Evolutionary conservation across 2,329 filamentous ascomycete genomes (phyloP), one percentile per base, ranked within the genome.

Genomic region (Pseudonectria buxi): DNA sequence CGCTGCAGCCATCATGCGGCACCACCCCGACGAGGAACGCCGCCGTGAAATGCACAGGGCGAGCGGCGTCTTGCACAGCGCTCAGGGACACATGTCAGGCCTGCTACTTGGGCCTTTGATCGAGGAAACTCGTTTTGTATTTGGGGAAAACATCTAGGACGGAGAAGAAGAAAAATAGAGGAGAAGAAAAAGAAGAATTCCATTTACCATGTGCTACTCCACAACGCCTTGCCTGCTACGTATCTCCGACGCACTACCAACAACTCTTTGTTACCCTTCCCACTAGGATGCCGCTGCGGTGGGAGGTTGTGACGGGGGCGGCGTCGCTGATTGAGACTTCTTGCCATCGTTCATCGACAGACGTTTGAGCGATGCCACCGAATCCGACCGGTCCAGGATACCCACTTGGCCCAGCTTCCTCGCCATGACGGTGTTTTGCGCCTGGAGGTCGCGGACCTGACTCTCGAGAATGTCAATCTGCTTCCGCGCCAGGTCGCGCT

Each of bases 391-490:
- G 30, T 53, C 51, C 36, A 75, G 71, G 35, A 51, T 38, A n/a
- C 55, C 53, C 44, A 56, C 32, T 34, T 55, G 67, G n/a, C 75
- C 75, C 31, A 79, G 46, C 44, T 61, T 64, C 7, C 72, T 73
- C 1, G 72, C 73, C 3, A 81, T 61, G 60, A 64, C 63, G 3
- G 76, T 80, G 46, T 80, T 80, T 58, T 80, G 69, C 2, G 62
- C 59, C 61, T 81, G 76, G 29, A 81, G 55, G 47, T 76, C 68
- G 6, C 74, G 72, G 1, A 78, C 67, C 49, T 75, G 70, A 10
- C 57, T 59, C 40, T 65, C 68, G n/a, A 81, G 58, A 15, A 76
- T 61, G 35, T 76, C 68, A 14, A 71, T 62, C 58, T 79, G 67
- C 44, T 68, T 66, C 28, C 62, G 54, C 13, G 72, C 71, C 11